Conservation (phyloP, 2,329 filamentous ascomycete genomes). For the Cryphonectria naterciae region DNA sequence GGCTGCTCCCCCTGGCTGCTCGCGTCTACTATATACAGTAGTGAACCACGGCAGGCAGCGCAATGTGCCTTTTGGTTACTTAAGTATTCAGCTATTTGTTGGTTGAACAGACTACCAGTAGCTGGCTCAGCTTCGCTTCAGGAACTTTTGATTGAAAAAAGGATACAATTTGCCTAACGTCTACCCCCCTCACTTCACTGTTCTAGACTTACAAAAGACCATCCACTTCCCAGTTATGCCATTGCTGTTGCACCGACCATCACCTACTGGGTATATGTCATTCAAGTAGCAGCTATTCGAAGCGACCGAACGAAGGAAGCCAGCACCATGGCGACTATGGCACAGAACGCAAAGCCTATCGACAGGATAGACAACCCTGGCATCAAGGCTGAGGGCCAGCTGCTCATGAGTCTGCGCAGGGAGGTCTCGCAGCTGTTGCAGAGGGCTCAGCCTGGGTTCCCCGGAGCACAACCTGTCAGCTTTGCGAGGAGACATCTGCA, state of each 20-base stretch:
- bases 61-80: background rate
- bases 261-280: constrained; percentile 10
- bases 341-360: constrained; percentile 43
- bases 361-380: constrained; percentile 64
- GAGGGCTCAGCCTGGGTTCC: constrained; percentile 71
- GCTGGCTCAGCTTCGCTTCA: background rate
- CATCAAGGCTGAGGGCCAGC: constrained; percentile 64
- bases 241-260: constrained; percentile 9
- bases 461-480: constrained; percentile 92
- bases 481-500: constrained; percentile 81
- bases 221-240: background rate
- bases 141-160: background rate
- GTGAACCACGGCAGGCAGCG: constrained; percentile 10
- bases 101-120: background rate
- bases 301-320: background rate
- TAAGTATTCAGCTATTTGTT: background rate
- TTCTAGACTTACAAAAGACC: background rate
- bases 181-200: background rate
- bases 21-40: background rate
- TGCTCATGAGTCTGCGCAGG: constrained; percentile 65
- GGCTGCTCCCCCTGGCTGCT: background rate
- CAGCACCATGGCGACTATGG: constrained; percentile 24
- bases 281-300: constrained; percentile 13
- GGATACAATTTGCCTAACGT: background rate
- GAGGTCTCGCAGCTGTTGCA: constrained; percentile 79